Percentiles rank a stretch among this genome's conserved stretches.
Evolutionary conservation across 169 alveolate genomes (phyloP).

Genomic region (Plasmodium gonderi): DNA sequence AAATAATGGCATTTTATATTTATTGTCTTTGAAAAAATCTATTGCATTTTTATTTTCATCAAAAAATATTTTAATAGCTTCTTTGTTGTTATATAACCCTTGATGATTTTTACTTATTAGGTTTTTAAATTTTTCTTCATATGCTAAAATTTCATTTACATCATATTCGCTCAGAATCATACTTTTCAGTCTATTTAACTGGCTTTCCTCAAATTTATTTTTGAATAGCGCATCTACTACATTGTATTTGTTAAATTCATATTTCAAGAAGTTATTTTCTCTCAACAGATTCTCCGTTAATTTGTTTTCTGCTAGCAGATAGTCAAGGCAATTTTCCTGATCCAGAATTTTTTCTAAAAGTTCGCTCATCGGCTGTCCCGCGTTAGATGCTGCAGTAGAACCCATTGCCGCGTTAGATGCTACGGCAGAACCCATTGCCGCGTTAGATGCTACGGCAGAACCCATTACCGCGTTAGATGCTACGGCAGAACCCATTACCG

Average conservation of each 20-base stretch:
- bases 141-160: slow-evolving; percentile 15
- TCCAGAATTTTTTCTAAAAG: slow-evolving; percentile 13
- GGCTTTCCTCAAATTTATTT: slow-evolving; percentile 2
- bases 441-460: background rate
- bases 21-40: slow-evolving; percentile 58
- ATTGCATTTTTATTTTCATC: slow-evolving; percentile 64
- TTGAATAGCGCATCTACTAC: slow-evolving; percentile 23
- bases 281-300: slow-evolving; percentile 56
- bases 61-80: slow-evolving; percentile 59
- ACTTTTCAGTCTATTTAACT: slow-evolving; percentile 15
- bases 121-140: slow-evolving; percentile 19
- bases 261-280: slow-evolving; percentile 50
- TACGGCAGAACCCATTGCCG: background rate
- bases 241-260: slow-evolving; percentile 37
- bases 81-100: slow-evolving; percentile 34
- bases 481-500: background rate
- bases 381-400: background rate
- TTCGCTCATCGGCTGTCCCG: background rate
- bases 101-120: slow-evolving; percentile 15
- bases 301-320: slow-evolving; percentile 41
- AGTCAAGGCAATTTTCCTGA: slow-evolving; percentile 44
- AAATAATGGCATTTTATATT: background rate
- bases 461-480: background rate
- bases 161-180: slow-evolving; percentile 34
- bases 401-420: background rate